Evolutionary conservation across 2,329 filamentous ascomycete species (phyloP), one percentile per base, ranked within the genome.

Genomic region (Penicillium glabrum): DNA sequence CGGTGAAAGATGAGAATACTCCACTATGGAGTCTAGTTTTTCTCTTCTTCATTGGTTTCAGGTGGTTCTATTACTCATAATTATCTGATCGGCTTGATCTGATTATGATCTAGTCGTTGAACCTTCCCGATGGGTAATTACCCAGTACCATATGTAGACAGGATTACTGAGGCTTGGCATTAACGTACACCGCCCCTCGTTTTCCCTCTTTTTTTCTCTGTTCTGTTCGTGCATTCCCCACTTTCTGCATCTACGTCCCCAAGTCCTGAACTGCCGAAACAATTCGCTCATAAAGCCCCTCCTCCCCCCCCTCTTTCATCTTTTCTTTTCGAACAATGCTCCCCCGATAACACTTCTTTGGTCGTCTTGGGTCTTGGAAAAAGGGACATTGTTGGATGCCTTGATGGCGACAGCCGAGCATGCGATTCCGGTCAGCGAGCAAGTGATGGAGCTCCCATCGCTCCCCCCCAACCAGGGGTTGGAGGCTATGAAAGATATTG

Each of bases 401-500:
- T 69, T 66, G 65, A 75, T 75, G 73, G 73, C 72, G 69, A 67
- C 71, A 56, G 64, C 67, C 60, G 70, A 75, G 63, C 69, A 71
- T 70, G 69, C 70, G 61, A 68, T 70, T 68, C 66, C 70, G 48
- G 66, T 70, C 62, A 64, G 69, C 59, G 70, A 75, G 75, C 73
- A 74, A 63, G 61, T 72, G 47, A 74, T 77, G 69, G 75, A 77
- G 54, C 63, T 76, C 31, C 70, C 75, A 56, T 66, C 72, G 51
- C 66, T 76, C 23, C 72, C 74, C 16, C 72, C 72, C 51, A 75
- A 75, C 55, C 81, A 85, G 67, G 81, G 81, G 49, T 64, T 81
- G 29, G 89, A 95, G 68, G 90, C 91, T 5, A 69, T 93, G 41
- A 93, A 96, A 75, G 93, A 98, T 70, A 85, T 99, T 54, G 71